Base-by-base conservation (phyloP, 1,284 basidiomycete genomes). In the Ganoderma lingzhi region DNA sequence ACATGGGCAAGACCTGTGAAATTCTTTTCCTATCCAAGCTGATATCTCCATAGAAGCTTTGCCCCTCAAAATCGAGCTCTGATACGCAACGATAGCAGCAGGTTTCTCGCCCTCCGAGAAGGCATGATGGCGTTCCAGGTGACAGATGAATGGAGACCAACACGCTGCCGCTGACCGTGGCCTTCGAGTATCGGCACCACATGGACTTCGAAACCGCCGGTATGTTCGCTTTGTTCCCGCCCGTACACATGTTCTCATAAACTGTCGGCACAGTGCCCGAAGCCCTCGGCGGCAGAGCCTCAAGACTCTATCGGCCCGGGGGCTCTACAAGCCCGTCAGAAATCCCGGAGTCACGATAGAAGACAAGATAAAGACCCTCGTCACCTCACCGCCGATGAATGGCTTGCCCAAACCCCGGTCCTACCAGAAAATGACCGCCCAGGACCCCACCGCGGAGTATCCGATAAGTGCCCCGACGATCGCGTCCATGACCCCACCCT, bases 381-480 rank as follows among this genome's bases (percentile, higher is more conserved):
- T 55, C 32, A 15, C 30, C 15, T 32, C 53, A 32, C 12, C 53
- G 28, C 53, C 53, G 53, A 55, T 32, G 53, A 55, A 55, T 32
- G 4, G 30, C 30, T 55, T 19, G 14, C 53, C 15, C 28, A 55
- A 30, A 15, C 0, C 28, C 53, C 53, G 28, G 53, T 9, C 15
- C 32, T 56, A 6, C 15, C n/a, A 23, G 48, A n/a, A 9, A 28
- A 51, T 9, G n/a, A 10, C 48, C n/a, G 48, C 19, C 48, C 48
- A 51, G 48, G n/a, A 55, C 15, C 14, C 55, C 53, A 59, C 56
- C 32, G 65, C 69, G 69, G 69, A 58, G 66, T 67, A 65, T 70
- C 62, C 63, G 61, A 44, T 64, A 67, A 59, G 61, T 55, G 61
- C 61, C 64, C 61, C 63, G 53, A 32, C 42, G 15, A 45, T 23